A percentile compares a stretch with the other conserved stretches of the same genome.
These are phyloP conservation scores for Helminthosporium solani DNA, from an alignment of 2,329 filamentous ascomycete genomes.

Conservation along the genomic window DNA sequence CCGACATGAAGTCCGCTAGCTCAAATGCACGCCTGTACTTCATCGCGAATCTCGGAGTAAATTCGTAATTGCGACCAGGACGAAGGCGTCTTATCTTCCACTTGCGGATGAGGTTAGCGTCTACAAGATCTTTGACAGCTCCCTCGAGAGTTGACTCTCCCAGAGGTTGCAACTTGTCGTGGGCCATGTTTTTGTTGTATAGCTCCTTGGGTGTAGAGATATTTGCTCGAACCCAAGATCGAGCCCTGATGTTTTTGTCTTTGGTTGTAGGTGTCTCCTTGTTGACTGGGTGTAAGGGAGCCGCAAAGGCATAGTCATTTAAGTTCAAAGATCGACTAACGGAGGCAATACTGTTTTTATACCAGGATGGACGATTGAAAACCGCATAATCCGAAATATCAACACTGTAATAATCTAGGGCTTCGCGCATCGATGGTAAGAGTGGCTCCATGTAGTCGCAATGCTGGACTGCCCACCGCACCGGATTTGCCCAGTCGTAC, in stretches of 20 bases:
- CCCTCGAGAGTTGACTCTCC: conserved; percentile 40
- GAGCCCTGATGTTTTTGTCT: conserved; percentile 30
- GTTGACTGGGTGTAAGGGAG: conserved; percentile 22
- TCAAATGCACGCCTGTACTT: conserved; percentile 58
- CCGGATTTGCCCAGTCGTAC: conserved; percentile 68
- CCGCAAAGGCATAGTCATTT: conserved; percentile 23
- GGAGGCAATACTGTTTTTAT: conserved; percentile 24
- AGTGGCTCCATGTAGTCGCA: conserved; percentile 28
- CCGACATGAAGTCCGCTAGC: conserved; percentile 48
- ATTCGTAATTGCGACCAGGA: conserved; percentile 62
- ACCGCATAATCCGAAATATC: conserved; percentile 30
- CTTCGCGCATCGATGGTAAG: conserved; percentile 23
- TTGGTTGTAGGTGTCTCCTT: conserved; percentile 2
- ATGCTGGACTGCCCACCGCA: conserved; percentile 65
- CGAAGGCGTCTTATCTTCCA: conserved; percentile 58
- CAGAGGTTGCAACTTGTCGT: conserved; percentile 42
- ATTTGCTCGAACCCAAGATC: conserved; percentile 51
- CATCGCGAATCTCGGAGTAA: conserved; percentile 60
- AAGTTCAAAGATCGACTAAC: conserved; percentile 26
- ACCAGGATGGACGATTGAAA: conserved; percentile 30
- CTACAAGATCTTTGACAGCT: conserved; percentile 57
- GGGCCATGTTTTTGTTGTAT: conserved; percentile 44
- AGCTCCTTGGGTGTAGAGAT: conserved; percentile 43
- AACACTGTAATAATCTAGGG: conserved; percentile 23
- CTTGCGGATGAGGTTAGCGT: conserved; percentile 58